Conservation (phyloP, 2,329 filamentous ascomycete species). For the Trichoderma sp. region DNA sequence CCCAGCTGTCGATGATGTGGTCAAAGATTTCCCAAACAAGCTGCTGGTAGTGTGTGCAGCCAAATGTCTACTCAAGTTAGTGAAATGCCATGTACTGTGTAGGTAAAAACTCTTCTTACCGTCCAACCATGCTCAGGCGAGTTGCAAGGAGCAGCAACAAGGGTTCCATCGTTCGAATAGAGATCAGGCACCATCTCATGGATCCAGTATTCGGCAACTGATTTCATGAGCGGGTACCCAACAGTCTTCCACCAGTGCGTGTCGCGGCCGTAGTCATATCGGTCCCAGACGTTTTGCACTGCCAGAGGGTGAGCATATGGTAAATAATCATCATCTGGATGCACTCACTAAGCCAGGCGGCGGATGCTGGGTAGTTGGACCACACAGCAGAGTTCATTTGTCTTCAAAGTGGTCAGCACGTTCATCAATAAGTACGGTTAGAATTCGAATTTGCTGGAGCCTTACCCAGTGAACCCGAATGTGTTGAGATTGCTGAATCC, state of each 20-base stretch:
- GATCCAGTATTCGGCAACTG: slow-evolving; percentile 55
- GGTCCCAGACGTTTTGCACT: slow-evolving; percentile 59
- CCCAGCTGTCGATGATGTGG: slow-evolving; percentile 33
- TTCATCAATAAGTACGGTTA: slow-evolving; percentile 27
- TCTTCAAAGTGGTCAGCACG: slow-evolving; percentile 14
- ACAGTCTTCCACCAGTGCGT: slow-evolving; percentile 43
- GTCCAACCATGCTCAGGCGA: slow-evolving; percentile 56
- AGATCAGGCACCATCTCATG: slow-evolving; percentile 50
- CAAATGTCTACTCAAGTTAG: slow-evolving; percentile 41
- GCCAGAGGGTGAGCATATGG: slow-evolving; percentile 29
- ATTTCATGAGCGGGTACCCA: slow-evolving; percentile 55
- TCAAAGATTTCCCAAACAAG: slow-evolving; percentile 46
- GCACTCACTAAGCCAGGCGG: slow-evolving; percentile 18
- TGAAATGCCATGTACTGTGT: fast-evolving
- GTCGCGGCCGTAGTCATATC: slow-evolving; percentile 53
- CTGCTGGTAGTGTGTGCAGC: slow-evolving; percentile 54
- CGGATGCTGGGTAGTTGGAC: slow-evolving; percentile 16
- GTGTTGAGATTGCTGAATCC: slow-evolving; percentile 58
- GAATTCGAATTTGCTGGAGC: fast-evolving
- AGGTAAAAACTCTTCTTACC: neutral
- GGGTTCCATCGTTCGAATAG: slow-evolving; percentile 49
- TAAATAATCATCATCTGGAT: neutral
- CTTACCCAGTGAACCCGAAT: slow-evolving; percentile 51
- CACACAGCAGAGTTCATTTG: slow-evolving; percentile 15
- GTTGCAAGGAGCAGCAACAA: slow-evolving; percentile 58